Base-by-base conservation (phyloP, 371 early-diverging fungal species). In the Rhizopus microsporus region DNA sequence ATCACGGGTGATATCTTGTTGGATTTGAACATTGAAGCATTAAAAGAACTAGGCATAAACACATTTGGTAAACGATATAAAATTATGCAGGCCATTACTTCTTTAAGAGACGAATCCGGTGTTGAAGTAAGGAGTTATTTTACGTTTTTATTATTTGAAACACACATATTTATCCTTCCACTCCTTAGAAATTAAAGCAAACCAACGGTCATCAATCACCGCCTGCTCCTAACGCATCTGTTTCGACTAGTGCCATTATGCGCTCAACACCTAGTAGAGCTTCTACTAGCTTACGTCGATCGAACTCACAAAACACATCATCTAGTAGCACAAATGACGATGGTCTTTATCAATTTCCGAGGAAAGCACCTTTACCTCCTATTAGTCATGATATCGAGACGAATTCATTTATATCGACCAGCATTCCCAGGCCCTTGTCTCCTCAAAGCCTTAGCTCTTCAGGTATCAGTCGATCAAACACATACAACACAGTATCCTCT, bases 41-140 rank as follows among this genome's bases (percentile, higher is more conserved):
- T 89, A 32, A 89, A 89, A 58, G 89, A 89, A 56, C 63, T 89
- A 34, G 83, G 87, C n/a, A 84, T 89, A 43, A 59, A 57, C 13
- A 82, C 86, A 4, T 88, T 85, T 60, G 89, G 89, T 15, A 88
- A 87, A 64, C 75, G 89, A 7, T 82, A 84, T 62, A 85, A 86
- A 53, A 75, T 89, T 33, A 87, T 86, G 82, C 85, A 80, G 42
- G 86, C 88, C 57, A 89, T 89, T 51, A 72, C 60, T 17, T 56
- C 68, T 12, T 57, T 88, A 33, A 84, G 81, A 62, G 72, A 71
- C 7, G 54, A 70, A 45, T 54, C 38, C 8, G 34, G 35, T 38
- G 13, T 51, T 13, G 43, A 38, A 23, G 40, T 50, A 50, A 32
- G 44, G 31, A 50, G 35, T 15, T 16, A 10, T 44, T 37, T n/a